A percentile compares a stretch with the other conserved stretches of the same genome.
phyloP scores from a whole-genome alignment of 2,329 filamentous ascomycete genomes.

The Knufia petricola region DNA sequence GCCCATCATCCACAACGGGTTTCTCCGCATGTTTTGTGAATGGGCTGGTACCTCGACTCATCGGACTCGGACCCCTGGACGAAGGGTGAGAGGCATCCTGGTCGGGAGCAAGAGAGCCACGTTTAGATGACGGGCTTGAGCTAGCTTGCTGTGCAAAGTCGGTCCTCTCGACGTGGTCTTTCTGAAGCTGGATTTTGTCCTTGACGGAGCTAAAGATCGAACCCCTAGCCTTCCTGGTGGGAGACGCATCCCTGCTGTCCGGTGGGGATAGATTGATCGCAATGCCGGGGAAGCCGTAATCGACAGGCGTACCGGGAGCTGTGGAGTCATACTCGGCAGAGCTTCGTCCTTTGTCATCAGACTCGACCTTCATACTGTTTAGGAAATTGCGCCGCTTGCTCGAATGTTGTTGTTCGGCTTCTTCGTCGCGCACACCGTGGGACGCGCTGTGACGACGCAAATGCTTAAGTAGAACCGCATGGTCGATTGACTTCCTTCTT shows the following conservation, averaged over 20 bases:
- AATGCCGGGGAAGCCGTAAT: conserved; percentile 46
- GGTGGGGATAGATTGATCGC: conserved; percentile 55
- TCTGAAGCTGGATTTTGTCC: conserved; percentile 31
- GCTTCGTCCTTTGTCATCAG: conserved; percentile 21
- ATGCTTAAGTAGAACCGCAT: not conserved
- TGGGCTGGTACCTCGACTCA: conserved; percentile 19
- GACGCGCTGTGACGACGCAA: not conserved
- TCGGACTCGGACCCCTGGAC: conserved; percentile 20
- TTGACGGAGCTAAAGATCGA: conserved; percentile 32
- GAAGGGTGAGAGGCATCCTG: not conserved
- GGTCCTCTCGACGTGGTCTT: conserved; percentile 35
- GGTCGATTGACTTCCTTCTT: not conserved
- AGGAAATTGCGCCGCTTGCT: not conserved
- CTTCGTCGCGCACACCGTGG: not conserved
- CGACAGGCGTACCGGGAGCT: conserved; percentile 32
- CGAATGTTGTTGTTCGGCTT: not conserved
- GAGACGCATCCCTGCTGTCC: conserved; percentile 55
- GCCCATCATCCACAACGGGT: conserved; percentile 1
- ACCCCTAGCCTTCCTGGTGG: conserved; percentile 46
- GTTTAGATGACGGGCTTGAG: not conserved
- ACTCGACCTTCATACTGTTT: conserved; percentile 2
- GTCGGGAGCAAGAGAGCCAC: not conserved
- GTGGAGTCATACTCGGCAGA: conserved; percentile 40
- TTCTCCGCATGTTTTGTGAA: conserved; percentile 12
- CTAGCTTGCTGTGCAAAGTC: conserved; percentile 20